Percentiles rank a stretch among this genome's conserved stretches.
phyloP scores from a whole-genome alignment of 2,329 filamentous ascomycete genomes.

The Fusarium sororula region DNA sequence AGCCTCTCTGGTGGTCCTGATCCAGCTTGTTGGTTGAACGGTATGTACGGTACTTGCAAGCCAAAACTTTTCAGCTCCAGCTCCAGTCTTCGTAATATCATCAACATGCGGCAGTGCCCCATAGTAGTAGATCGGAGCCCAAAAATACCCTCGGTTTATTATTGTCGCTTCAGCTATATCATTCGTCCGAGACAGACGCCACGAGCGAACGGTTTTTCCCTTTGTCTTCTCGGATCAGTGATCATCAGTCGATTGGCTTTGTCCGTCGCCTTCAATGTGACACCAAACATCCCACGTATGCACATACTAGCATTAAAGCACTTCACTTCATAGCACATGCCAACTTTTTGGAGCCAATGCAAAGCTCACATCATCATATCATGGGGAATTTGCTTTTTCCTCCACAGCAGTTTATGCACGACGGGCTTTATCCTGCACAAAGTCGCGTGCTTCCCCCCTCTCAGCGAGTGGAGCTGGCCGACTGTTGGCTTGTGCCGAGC shows the following conservation, averaged over 20 bases:
- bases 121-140: constrained; percentile 21
- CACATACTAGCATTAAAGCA: constrained; percentile 15
- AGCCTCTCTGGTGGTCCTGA: constrained; percentile 10
- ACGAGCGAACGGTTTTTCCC: constrained; percentile 26
- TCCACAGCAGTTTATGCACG: constrained; percentile 30
- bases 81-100: not conserved
- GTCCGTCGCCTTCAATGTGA: constrained; percentile 1
- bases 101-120: constrained; percentile 7
- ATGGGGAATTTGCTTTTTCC: constrained; percentile 29
- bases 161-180: constrained; percentile 24
- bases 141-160: constrained; percentile 11
- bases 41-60: not conserved
- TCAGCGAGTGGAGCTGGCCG: constrained; percentile 22
- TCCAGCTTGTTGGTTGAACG: not conserved
- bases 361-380: constrained; percentile 30
- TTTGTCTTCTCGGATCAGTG: constrained; percentile 7
- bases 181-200: constrained; percentile 38
- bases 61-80: constrained; percentile 17
- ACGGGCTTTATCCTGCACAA: constrained; percentile 32
- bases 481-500: constrained; percentile 31
- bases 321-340: constrained; percentile 16
- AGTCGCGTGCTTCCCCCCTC: constrained; percentile 35
- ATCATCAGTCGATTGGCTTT: constrained; percentile 24
- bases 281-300: not conserved
- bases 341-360: not conserved